phyloP scores from a whole-genome alignment of 257 asterid genomes.

The Salvia rosmarinus region DNA sequence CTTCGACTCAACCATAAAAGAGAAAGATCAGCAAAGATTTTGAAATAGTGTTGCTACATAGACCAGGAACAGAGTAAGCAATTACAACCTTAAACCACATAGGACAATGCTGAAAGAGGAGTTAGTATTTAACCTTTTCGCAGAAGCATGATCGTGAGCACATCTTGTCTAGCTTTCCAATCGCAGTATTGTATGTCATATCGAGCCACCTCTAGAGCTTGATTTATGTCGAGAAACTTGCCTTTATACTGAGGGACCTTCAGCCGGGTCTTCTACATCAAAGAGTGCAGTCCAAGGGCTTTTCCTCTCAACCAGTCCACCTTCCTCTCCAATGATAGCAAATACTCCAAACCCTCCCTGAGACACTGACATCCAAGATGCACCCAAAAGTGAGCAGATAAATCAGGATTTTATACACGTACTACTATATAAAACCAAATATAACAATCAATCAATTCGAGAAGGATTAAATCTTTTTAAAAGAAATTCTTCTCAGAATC shows the following conservation, averaged over 20 bases:
- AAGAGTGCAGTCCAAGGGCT: conserved; percentile 72
- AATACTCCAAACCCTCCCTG: conserved; percentile 67
- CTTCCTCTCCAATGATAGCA: conserved; percentile 76
- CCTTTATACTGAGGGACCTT: conserved; percentile 75
- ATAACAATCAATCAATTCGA: too few species aligned
- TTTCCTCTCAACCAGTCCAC: conserved; percentile 57
- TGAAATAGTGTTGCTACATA: too few species aligned
- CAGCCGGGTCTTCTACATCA: conserved; percentile 86
- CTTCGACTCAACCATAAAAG: background rate
- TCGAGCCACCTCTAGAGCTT: conserved; percentile 89
- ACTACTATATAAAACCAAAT: background rate
- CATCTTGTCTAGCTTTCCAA: conserved; percentile 98
- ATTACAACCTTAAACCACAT: background rate
- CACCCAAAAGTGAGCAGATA: conserved; percentile 7
- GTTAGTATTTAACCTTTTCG: conserved; percentile 68
- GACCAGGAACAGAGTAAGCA: too few species aligned
- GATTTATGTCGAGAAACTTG: conserved; percentile 74
- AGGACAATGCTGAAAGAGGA: background rate
- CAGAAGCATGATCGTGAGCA: conserved; percentile 85
- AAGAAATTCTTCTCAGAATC: background rate
- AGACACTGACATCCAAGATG: conserved; percentile 50
- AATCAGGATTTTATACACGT: conserved; percentile 38
- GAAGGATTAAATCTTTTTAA: too few species aligned
- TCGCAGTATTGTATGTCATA: conserved; percentile 88
- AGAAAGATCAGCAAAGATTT: too few species aligned